Evolutionary conservation across 352 stramenopile species (phyloP).

Genomic region (Phytophthora cactorum): DNA sequence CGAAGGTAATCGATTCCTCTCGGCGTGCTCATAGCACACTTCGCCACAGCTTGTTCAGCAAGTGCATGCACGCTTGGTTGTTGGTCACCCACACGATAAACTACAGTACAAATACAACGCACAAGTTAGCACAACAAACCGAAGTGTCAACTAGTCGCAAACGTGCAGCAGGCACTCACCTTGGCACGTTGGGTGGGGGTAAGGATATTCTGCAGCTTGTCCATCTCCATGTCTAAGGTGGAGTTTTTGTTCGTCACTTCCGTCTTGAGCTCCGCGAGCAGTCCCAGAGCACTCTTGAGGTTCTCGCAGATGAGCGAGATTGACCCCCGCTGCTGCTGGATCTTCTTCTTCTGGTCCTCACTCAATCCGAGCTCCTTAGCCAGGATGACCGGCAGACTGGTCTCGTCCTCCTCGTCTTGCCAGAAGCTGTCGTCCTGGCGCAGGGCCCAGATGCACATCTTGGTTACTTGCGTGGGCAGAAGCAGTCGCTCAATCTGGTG

Average conservation of each 20-base stretch:
- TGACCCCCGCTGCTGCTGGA: constrained; percentile 89
- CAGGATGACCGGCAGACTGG: constrained; percentile 90
- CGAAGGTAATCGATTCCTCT: constrained; percentile 6
- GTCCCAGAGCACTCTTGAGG: constrained; percentile 83
- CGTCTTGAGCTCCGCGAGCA: constrained; percentile 90
- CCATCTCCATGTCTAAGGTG: constrained; percentile 94
- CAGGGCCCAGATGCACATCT: constrained; percentile 93
- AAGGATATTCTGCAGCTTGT: constrained; percentile 94
- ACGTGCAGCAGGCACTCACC: constrained; percentile 34
- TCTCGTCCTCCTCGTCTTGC: constrained; percentile 90
- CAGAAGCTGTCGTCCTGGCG: constrained; percentile 92
- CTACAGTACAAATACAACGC: constrained; percentile 35
- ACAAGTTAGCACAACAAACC: constrained; percentile 18
- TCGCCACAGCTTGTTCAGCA: constrained; percentile 97
- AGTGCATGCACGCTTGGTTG: constrained; percentile 95
- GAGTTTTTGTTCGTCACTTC: constrained; percentile 92
- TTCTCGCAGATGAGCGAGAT: constrained; percentile 89
- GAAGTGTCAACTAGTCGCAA: neutral
- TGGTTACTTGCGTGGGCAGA: constrained; percentile 94
- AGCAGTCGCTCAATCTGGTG: constrained; percentile 94
- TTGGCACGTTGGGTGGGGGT: constrained; percentile 94
- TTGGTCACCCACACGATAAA: constrained; percentile 97
- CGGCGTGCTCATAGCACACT: constrained; percentile 75
- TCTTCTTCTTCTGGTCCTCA: constrained; percentile 93
- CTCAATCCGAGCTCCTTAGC: constrained; percentile 90